phyloP scores from a whole-genome alignment of 306 rosid genomes.

The Dryas drummondii region DNA sequence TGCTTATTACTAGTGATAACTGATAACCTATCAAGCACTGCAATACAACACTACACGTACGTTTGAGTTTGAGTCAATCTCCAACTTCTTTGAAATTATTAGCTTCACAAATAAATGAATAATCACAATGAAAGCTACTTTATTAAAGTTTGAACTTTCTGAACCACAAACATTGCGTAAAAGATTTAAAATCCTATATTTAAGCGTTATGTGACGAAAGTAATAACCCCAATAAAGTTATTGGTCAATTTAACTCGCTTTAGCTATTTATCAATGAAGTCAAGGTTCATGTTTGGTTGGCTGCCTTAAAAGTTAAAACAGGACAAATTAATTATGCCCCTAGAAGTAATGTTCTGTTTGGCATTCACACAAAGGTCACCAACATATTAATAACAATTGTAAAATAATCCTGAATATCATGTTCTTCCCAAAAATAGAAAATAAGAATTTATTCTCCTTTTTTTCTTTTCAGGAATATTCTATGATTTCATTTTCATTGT shows the following conservation, averaged over 20 bases:
- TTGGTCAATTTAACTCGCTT: neutral
- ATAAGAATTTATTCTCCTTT: no score
- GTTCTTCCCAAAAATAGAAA: neutral
- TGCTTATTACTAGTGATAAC: conserved; percentile 41
- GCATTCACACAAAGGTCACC: neutral
- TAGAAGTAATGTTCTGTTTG: neutral
- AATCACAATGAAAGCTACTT: conserved; percentile 6
- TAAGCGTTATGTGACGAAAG: neutral
- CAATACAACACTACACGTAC: neutral
- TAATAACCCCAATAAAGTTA: neutral
- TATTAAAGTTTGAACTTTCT: neutral
- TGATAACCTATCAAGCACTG: conserved; percentile 56
- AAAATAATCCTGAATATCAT: neutral
- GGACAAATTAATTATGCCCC: neutral
- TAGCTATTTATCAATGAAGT: conserved; percentile 4
- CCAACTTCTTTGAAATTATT: neutral
- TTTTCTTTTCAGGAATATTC: neutral
- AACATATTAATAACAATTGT: neutral
- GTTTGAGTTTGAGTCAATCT: conserved; percentile 34
- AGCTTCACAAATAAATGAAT: conserved; percentile 9
- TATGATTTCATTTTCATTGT: neutral
- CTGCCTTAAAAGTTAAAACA: neutral
- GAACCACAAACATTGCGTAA: neutral
- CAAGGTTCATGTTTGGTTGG: conserved; percentile 4
- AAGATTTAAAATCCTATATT: neutral